Evolutionary conservation across 306 rosid genomes (phyloP), one percentile per base, ranked within the genome.

Genomic region (Myrica gale): DNA sequence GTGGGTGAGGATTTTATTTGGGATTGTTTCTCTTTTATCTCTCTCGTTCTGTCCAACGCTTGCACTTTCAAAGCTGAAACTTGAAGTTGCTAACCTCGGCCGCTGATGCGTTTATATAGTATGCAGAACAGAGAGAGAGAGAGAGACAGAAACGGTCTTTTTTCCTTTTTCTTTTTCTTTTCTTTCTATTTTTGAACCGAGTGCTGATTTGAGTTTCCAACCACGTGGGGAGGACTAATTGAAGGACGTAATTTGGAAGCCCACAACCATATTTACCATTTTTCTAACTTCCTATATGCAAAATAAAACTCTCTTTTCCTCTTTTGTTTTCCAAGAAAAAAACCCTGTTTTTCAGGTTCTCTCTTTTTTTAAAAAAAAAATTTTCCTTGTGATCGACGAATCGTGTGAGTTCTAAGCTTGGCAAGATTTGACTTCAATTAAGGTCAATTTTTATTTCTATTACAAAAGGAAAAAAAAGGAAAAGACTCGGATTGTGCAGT

Each of bases 181-280:
- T 32, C 12, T 13, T 12, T 61, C 15, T 32, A 3, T 32, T 32
- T 32, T 32, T 32, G 37, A 32, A 32, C 37, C 37, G 37, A 32
- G 37, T 0, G 37, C 37, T 32, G 9, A 23, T 12, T 21, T 5
- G 11, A 8, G 17, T 55, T 72, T 71, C 81, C 58, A 71, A 76
- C 68, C 84, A 81, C 84, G 84, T 76, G 84, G 71, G 19, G 43
- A 46, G 37, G 82, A 79, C 74, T 48, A n/a, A 8, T 56, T 52
- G 60, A 1, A 43, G 20, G 43, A 6, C 5, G 43, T 52, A 16
- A 9, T 26, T n/a, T 75, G 51, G 10, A 16, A 62, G 9, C 51
- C 10, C 72, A 4, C 43, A 5, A 21, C 63, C 16, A 42, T 56
- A 16, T 20, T 46, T 58, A 6, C n/a, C 39, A 54, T 21, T 19